Conservation (phyloP, 495 filamentous ascomycete genomes). For the Tuber calosporum region DNA sequence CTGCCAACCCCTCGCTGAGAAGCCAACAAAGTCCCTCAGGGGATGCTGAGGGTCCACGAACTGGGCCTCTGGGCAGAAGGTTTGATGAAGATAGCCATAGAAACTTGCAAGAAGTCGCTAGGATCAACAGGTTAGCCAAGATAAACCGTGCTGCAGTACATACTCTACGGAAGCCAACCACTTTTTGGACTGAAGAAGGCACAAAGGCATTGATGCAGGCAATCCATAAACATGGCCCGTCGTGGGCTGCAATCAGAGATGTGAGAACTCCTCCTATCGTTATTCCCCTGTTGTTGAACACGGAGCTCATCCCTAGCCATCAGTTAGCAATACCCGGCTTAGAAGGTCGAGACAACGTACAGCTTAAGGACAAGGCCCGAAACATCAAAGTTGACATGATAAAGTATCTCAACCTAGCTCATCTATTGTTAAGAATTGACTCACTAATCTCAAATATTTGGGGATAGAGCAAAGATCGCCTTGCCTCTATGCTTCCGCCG, state of each 20-base stretch:
- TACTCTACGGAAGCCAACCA: slow-evolving; percentile 41
- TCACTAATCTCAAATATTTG: background rate
- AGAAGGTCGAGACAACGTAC: slow-evolving; percentile 44
- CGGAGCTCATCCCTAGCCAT: slow-evolving; percentile 5
- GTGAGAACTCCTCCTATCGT: slow-evolving; percentile 4
- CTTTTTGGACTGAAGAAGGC: slow-evolving; percentile 44
- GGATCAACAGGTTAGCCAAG: slow-evolving; percentile 24
- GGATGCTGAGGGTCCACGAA: background rate
- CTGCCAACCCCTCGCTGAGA: background rate
- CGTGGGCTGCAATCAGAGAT: slow-evolving; percentile 28
- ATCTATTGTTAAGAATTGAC: background rate
- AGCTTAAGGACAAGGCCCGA: slow-evolving; percentile 50
- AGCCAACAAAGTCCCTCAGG: background rate
- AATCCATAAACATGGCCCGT: slow-evolving; percentile 47
- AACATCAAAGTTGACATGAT: slow-evolving; percentile 50
- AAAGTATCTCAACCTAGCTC: slow-evolving; percentile 42
- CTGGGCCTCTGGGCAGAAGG: background rate
- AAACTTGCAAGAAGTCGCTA: background rate
- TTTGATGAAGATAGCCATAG: background rate
- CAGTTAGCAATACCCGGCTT: slow-evolving; percentile 28
- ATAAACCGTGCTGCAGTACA: slow-evolving; percentile 42
- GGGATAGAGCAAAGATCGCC: slow-evolving; percentile 19
- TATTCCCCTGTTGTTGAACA: background rate
- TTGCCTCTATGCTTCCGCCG: slow-evolving; percentile 24
- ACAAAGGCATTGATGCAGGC: slow-evolving; percentile 51